A percentile compares a stretch with the other conserved stretches of the same genome.
phyloP scores from a whole-genome alignment of 2,329 filamentous ascomycete species.

The Cytospora piceicola region DNA sequence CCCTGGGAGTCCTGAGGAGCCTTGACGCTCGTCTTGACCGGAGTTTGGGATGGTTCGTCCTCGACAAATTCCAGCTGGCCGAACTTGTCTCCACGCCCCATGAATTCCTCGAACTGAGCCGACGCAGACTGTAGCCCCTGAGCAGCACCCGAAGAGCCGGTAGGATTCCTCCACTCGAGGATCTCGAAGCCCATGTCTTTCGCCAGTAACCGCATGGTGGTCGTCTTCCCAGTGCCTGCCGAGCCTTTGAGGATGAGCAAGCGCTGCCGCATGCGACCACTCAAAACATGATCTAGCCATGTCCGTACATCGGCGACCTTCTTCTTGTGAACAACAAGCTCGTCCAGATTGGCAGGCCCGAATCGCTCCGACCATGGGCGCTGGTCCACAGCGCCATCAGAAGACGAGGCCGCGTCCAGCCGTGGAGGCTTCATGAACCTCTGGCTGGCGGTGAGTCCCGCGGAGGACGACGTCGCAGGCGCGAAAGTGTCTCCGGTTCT shows the following conservation, averaged over 20 bases:
- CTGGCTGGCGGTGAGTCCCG: constrained; percentile 47
- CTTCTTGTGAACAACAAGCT: constrained; percentile 91
- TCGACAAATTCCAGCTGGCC: constrained; percentile 58
- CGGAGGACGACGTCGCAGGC: constrained; percentile 35
- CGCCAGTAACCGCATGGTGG: constrained; percentile 78
- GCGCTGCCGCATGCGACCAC: constrained; percentile 68
- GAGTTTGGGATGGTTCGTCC: constrained; percentile 36
- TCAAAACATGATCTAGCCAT: constrained; percentile 79
- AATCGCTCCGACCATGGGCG: constrained; percentile 90
- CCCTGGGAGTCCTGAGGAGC: neutral
- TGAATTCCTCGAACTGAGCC: constrained; percentile 88
- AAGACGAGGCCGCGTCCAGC: constrained; percentile 36
- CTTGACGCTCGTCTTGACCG: constrained; percentile 27
- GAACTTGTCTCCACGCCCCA: constrained; percentile 80
- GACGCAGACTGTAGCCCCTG: constrained; percentile 72
- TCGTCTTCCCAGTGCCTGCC: constrained; percentile 91
- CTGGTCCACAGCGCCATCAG: constrained; percentile 53
- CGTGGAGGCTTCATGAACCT: constrained; percentile 54
- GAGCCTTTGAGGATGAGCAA: constrained; percentile 86
- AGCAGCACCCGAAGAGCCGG: constrained; percentile 58
- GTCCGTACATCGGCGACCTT: constrained; percentile 84
- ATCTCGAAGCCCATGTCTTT: constrained; percentile 76
- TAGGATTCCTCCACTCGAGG: constrained; percentile 89
- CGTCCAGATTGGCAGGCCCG: constrained; percentile 73
- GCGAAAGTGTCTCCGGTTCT: constrained; percentile 47